Evolutionary conservation across 2,329 filamentous ascomycete genomes (phyloP).

Genomic region (Emmonsiellopsis sp.): DNA sequence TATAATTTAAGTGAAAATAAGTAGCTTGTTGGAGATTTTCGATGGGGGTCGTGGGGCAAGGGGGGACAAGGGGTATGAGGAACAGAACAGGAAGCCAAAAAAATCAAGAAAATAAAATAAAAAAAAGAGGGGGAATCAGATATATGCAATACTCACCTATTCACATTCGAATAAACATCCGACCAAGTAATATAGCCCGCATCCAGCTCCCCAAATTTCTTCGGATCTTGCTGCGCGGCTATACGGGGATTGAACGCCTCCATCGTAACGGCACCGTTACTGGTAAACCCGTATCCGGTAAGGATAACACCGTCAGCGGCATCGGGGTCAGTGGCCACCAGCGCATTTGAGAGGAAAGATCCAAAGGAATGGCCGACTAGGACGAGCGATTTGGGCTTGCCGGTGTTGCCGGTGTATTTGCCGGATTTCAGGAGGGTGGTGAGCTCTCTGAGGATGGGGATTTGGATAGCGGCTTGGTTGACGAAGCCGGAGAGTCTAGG

Average conservation of each 20-base stretch:
- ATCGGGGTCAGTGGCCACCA: slow-evolving; percentile 24
- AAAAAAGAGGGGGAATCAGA: too few species aligned
- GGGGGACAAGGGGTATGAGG: too few species aligned
- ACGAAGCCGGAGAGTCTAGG: neutral
- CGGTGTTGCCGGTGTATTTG: neutral
- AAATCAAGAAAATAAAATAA: too few species aligned
- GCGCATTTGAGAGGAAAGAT: slow-evolving; percentile 23
- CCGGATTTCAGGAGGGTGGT: neutral
- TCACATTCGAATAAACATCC: neutral
- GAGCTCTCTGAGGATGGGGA: neutral
- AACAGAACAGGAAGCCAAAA: too few species aligned
- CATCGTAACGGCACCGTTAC: slow-evolving; percentile 7
- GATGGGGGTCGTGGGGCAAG: too few species aligned
- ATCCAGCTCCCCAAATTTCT: slow-evolving; percentile 10
- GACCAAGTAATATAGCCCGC: slow-evolving; percentile 13
- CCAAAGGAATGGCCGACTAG: slow-evolving; percentile 32
- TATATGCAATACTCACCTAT: neutral
- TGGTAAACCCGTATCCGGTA: slow-evolving; percentile 28
- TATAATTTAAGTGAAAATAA: too few species aligned
- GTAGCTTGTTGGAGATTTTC: slow-evolving; percentile 7
- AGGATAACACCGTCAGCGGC: slow-evolving; percentile 32
- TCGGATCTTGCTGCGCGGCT: slow-evolving; percentile 3
- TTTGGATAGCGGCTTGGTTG: neutral
- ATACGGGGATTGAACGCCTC: slow-evolving; percentile 9
- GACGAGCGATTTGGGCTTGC: slow-evolving; percentile 25